A percentile compares a stretch with the other conserved stretches of the same genome.
Evolutionary conservation across 306 rosid genomes (phyloP).

Genomic region (Lathyrus tuberosus): DNA sequence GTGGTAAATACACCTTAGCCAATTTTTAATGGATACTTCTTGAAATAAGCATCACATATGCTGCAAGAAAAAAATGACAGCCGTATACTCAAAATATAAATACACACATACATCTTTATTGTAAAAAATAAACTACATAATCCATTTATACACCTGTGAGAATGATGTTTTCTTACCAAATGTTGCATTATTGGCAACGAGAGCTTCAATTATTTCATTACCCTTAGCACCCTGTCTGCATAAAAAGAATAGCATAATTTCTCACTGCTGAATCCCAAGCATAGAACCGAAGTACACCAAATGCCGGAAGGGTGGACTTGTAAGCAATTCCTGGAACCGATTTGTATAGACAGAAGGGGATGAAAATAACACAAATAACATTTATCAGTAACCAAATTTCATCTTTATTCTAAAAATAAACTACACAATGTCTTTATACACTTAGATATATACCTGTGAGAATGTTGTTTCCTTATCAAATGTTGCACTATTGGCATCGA

Average conservation of each 20-base stretch:
- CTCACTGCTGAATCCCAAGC: constrained; percentile 1
- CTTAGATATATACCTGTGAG: constrained; percentile 69
- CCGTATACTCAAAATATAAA: no score
- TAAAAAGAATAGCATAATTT: constrained; percentile 12
- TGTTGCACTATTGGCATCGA: constrained; percentile 85
- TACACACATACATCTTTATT: no score
- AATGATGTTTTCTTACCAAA: constrained; percentile 88
- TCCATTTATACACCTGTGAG: constrained; percentile 71
- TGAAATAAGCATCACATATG: constrained; percentile 95
- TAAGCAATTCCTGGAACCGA: no score
- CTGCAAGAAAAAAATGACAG: constrained; percentile 48
- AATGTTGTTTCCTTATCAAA: constrained; percentile 87
- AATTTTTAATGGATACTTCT: constrained; percentile 80
- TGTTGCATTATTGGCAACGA: constrained; percentile 85
- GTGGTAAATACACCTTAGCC: constrained; percentile 56
- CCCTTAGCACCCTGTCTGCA: constrained; percentile 91
- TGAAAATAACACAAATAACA: no score
- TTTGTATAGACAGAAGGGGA: no score
- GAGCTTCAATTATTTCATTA: constrained; percentile 90
- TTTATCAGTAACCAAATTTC: no score
- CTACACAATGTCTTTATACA: not conserved
- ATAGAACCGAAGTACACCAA: constrained; percentile 2
- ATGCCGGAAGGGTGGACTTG: no score
- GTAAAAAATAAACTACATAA: constrained; percentile 20
- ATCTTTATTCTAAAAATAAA: constrained; percentile 17